Base-by-base conservation (phyloP, 2,329 filamentous ascomycete genomes). In the Fusarium continuum region DNA sequence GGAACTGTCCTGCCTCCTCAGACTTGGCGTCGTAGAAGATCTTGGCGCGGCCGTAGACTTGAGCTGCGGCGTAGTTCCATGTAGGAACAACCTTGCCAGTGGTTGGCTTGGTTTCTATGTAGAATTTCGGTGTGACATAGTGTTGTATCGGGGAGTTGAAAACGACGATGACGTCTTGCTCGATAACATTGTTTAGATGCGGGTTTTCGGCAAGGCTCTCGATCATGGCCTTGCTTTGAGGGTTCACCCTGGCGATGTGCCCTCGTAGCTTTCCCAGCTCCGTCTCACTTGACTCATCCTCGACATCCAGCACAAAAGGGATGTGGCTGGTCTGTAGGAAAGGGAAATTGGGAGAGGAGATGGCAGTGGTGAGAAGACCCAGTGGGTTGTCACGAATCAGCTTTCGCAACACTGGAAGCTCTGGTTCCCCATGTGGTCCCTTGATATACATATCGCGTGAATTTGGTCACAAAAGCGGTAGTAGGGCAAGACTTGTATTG, bases 51-150 rank as follows among this genome's bases (percentile, higher is more conserved):
- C 88, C 88, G 64, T 90, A 90, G 0, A 79, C 85, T 73, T 91
- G 86, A 0, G 82, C 87, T 0, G 88, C 86, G 0, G 85, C 79
- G 66, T 91, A 91, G 72, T 91, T 87, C 88, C 88, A 91, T 0
- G 88, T 91, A 1, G 87, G 87, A 6, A 89, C 88, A 0, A 90
- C 88, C 65, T 91, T 91, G 10, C 82, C 88, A 0, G 83, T 87
- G 0, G 68, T 71, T 0, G 87, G 88, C 70, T 90, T 91, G 2
- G 88, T 90, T 63, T 86, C 80, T 10, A 76, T 79, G 76, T 90
- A 91, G 74, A 90, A 90, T 57, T 88, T 87, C 1, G 88, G 86
- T 0, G 88, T 89, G 6, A 91, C 82, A 65, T 91, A 91, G 74
- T 88, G 85, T 31, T 90, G 82, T 1, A 78, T 72, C 0, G 82